phyloP scores from a whole-genome alignment of 257 asterid genomes.

The Penstemon newberryi region DNA sequence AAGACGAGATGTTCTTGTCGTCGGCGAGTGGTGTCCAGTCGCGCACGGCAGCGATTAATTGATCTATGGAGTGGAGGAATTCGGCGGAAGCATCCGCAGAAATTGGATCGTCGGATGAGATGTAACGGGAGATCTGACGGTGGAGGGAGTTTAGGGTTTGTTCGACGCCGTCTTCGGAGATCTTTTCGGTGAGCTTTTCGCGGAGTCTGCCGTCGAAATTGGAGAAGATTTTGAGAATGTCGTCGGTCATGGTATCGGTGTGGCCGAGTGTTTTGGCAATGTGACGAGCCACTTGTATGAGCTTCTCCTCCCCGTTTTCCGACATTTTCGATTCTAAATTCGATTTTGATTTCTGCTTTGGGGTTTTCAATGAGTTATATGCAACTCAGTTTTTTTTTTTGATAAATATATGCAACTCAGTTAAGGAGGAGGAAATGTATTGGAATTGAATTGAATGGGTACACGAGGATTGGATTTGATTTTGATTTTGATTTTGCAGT shows the following conservation, averaged over 20 bases:
- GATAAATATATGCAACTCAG: not conserved
- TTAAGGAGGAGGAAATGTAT: not conserved
- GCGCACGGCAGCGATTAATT: slow-evolving; percentile 50
- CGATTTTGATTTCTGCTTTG: not conserved
- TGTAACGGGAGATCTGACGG: slow-evolving; percentile 72
- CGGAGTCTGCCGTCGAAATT: slow-evolving; percentile 84
- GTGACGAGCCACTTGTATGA: slow-evolving; percentile 93
- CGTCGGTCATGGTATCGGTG: slow-evolving; percentile 87
- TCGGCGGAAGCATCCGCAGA: slow-evolving; percentile 63
- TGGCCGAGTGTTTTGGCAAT: slow-evolving; percentile 93
- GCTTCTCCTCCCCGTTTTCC: slow-evolving; percentile 95
- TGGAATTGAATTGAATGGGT: not conserved
- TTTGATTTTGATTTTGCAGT: too few relatives aligned
- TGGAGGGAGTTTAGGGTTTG: slow-evolving; percentile 62
- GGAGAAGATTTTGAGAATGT: slow-evolving; percentile 86
- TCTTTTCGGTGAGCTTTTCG: slow-evolving; percentile 69
- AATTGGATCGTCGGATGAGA: slow-evolving; percentile 56
- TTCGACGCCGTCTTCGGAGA: slow-evolving; percentile 66
- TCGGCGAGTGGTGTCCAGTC: slow-evolving; percentile 73
- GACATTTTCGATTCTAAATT: slow-evolving; percentile 45
- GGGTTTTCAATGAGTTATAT: not conserved
- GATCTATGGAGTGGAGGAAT: slow-evolving; percentile 66
- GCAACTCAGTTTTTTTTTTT: not conserved
- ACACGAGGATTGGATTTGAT: too few relatives aligned
- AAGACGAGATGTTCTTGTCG: slow-evolving; percentile 66